phyloP scores from a whole-genome alignment of 2,329 filamentous ascomycete genomes.

The Fusarium floridanum region DNA sequence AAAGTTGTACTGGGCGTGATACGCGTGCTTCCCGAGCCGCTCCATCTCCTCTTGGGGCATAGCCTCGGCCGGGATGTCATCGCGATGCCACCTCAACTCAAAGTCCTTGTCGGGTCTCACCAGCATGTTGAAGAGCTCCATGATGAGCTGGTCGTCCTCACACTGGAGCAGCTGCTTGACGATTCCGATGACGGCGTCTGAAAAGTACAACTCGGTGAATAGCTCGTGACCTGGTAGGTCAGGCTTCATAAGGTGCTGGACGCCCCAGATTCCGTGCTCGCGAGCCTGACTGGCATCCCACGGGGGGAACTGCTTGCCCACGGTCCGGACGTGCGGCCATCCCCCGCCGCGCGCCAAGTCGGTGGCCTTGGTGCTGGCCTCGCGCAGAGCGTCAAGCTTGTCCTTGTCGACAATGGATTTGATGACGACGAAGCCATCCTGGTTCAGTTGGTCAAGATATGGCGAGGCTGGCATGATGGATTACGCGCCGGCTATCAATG shows the following conservation, averaged over 20 bases:
- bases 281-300: conserved; percentile 73
- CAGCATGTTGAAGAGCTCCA: conserved; percentile 91
- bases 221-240: conserved; percentile 70
- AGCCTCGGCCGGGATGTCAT: conserved; percentile 80
- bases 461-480: conserved; percentile 36
- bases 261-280: conserved; percentile 83
- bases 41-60: conserved; percentile 74
- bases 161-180: conserved; percentile 73
- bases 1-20: conserved; percentile 90
- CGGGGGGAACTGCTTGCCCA: conserved; percentile 92
- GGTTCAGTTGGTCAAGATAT: conserved; percentile 66
- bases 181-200: conserved; percentile 70
- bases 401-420: conserved; percentile 70
- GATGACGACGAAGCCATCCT: conserved; percentile 82
- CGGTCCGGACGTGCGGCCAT: conserved; percentile 86
- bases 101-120: conserved; percentile 80
- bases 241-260: conserved; percentile 87
- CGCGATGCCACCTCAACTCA: conserved; percentile 85
- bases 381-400: conserved; percentile 70
- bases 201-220: conserved; percentile 81
- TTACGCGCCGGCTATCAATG: conserved; percentile 17
- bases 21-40: conserved; percentile 71
- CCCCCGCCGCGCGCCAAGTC: conserved; percentile 73
- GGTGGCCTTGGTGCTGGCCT: conserved; percentile 69
- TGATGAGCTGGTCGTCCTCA: conserved; percentile 75